These are phyloP conservation scores for Fusarium gaditjirri DNA, from an alignment of 2,329 filamentous ascomycete genomes.

Conservation along the genomic window DNA sequence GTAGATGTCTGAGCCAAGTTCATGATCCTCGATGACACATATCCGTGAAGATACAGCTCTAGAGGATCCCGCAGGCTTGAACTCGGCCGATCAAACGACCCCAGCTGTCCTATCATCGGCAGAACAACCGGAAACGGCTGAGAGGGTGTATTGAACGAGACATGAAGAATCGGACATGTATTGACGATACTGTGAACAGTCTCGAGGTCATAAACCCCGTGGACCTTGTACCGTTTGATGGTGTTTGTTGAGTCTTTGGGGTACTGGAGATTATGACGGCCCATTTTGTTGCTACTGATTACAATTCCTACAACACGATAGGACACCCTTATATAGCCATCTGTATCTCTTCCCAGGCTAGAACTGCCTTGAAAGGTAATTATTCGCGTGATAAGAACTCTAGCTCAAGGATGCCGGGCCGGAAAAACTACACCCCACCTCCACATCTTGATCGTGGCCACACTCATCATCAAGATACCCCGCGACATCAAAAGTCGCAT, in stretches of 20 bases:
- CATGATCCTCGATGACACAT: conserved; percentile 82
- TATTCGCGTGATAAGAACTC: not conserved
- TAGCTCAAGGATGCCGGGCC: not conserved
- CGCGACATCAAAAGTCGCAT: conserved; percentile 38
- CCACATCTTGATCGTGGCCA: conserved; percentile 42
- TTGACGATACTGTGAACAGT: conserved; percentile 83
- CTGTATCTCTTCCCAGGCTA: conserved; percentile 4
- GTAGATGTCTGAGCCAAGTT: conserved; percentile 58
- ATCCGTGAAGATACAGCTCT: conserved; percentile 86
- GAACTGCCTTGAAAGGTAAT: conserved; percentile 19
- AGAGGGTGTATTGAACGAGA: conserved; percentile 75
- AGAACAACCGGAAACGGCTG: conserved; percentile 80
- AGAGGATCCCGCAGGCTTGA: conserved; percentile 72
- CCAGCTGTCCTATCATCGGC: conserved; percentile 89
- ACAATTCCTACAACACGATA: not conserved
- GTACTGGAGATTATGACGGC: conserved; percentile 63
- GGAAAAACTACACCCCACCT: conserved; percentile 39
- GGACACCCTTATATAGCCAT: not conserved
- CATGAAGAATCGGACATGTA: conserved; percentile 77
- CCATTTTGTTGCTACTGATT: conserved; percentile 42
- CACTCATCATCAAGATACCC: conserved; percentile 40
- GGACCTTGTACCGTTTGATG: conserved; percentile 72
- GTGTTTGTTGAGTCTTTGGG: conserved; percentile 72
- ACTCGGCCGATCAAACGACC: conserved; percentile 73
- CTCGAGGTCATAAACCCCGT: conserved; percentile 76